phyloP scores from a whole-genome alignment of 2,329 filamentous ascomycete genomes.

The Hypoxylon sp. region DNA sequence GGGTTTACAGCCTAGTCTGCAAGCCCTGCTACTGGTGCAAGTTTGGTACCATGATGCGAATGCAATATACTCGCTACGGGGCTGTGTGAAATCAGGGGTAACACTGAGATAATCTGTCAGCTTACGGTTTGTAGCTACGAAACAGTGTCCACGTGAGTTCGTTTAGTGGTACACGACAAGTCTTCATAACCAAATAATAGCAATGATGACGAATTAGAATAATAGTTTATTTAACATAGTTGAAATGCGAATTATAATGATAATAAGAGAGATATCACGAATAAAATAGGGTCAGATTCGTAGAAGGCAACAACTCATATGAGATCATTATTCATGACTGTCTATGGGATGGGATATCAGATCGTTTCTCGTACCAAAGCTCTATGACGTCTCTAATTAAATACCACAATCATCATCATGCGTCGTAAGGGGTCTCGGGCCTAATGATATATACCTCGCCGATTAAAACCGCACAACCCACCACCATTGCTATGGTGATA shows the following conservation, averaged over 20 bases:
- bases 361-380: slow-evolving; percentile 13
- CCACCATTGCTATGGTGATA: slow-evolving; percentile 75
- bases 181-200: background rate
- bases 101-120: background rate
- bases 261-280: background rate
- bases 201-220: background rate
- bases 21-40: background rate
- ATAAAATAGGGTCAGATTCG: background rate
- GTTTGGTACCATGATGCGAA: background rate
- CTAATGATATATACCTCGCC: slow-evolving; percentile 71
- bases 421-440: slow-evolving; percentile 35
- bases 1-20: background rate
- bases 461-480: slow-evolving; percentile 67
- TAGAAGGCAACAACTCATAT: background rate
- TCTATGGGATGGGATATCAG: slow-evolving; percentile 9
- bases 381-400: slow-evolving; percentile 19
- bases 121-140: background rate
- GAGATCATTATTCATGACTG: slow-evolving; percentile 16
- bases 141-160: background rate
- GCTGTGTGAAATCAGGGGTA: background rate
- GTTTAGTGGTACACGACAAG: background rate
- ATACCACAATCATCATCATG: slow-evolving; percentile 18
- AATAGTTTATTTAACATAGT: no score
- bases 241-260: no score
- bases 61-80: background rate